Base-by-base conservation (phyloP, 345 rosid species). In the Eucalyptus sideroxylon region DNA sequence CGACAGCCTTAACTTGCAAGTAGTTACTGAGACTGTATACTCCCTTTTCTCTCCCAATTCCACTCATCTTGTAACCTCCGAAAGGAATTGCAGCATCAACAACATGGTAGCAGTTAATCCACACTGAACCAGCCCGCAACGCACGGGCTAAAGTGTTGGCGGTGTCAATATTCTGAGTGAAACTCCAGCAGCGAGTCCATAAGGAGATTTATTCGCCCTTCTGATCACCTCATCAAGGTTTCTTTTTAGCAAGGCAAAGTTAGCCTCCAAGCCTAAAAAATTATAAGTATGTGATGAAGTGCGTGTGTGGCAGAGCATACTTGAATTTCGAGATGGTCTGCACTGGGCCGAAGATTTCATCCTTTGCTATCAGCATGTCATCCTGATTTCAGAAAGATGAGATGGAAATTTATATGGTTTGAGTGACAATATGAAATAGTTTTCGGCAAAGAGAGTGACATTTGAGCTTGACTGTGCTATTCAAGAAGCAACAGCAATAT, bases 331-430 rank as follows among this genome's bases (percentile, higher is more conserved):
- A 92, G 91, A 98, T 97, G 89, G 97, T 91, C 91, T 97, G 99
- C 65, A 98, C 99, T 2, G 99, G 99, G 45, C 99, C 98, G 16
- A 98, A 98, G 88, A 98, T 97, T 93, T 98, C 99, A 19, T 98
- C 99, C 88, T 88, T 92, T 5, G 99, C 99, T 88, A 98, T 98
- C 93, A 94, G 89, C 99, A 98, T 98, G 83, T 96, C 95, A 89
- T 98, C 99, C 99, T 98, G 91, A 80, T 86, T 19, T 45, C 86
- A 69, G 47, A 86, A 30, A 44, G 56, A 53, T 9, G 30, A 87
- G 83, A 37, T 13, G 26, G 83, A 77, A 77, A 19, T 53, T 53
- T 53, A 77, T 37, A 77, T 77, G 45, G 83, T 77, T 72, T 72
- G 45, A 10, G 45, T 72, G 45, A 72, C 82, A 72, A 23, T 21